Evolutionary conservation across 2,329 filamentous ascomycete genomes (phyloP).

Genomic region (Clonostachys solani): DNA sequence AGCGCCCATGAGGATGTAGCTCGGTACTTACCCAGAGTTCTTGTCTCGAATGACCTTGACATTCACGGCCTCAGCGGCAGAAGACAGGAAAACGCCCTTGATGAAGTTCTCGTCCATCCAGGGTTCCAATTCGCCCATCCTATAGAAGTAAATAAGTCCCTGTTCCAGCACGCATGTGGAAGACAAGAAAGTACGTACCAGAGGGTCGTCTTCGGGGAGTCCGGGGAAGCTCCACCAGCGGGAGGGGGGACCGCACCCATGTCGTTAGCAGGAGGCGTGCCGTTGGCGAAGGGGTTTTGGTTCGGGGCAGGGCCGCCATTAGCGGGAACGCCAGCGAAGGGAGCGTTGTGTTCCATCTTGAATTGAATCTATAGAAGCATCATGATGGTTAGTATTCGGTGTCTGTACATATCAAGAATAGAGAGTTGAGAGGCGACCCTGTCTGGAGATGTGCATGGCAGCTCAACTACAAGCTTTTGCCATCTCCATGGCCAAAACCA

Average conservation of each 20-base stretch:
- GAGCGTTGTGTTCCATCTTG: slow-evolving; percentile 24
- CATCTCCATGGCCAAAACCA: no score
- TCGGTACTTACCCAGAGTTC: slow-evolving; percentile 76
- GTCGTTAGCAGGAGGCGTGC: slow-evolving; percentile 30
- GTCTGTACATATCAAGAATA: no score
- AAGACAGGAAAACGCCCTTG: slow-evolving; percentile 83
- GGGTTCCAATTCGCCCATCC: slow-evolving; percentile 98
- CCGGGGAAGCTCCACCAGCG: slow-evolving; percentile 24
- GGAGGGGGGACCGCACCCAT: slow-evolving; percentile 27
- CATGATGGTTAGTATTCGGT: no score
- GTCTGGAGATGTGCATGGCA: no score
- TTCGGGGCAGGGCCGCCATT: slow-evolving; percentile 21
- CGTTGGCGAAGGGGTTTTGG: slow-evolving; percentile 31
- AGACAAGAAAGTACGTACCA: slow-evolving; percentile 36
- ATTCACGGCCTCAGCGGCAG: slow-evolving; percentile 90
- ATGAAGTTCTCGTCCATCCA: slow-evolving; percentile 99
- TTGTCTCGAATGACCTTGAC: slow-evolving; percentile 99
- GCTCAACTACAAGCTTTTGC: no score
- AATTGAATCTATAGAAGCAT: slow-evolving; percentile 6
- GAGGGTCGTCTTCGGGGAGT: slow-evolving; percentile 53
- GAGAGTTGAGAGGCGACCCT: no score
- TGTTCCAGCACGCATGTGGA: background rate
- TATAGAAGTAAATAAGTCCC: slow-evolving; percentile 24
- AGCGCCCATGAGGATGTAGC: background rate
- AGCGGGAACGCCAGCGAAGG: slow-evolving; percentile 19